Conservation (phyloP, 192 early-diverging fungal species). For the Coemansia sp. region DNA sequence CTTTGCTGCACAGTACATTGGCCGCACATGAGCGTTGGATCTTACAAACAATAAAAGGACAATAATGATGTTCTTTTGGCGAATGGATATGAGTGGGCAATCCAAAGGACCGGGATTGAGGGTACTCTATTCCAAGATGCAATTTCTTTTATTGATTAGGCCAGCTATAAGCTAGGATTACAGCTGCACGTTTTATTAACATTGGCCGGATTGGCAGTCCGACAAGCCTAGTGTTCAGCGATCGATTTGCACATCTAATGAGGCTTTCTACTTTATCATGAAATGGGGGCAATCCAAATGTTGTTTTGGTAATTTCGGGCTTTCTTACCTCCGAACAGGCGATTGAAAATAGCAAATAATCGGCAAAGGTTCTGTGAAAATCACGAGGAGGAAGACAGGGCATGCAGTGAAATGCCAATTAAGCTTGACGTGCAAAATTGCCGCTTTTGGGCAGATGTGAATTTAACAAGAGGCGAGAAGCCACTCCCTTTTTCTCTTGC, state of each 20-base stretch:
- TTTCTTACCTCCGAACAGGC: background rate
- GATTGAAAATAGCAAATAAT: background rate
- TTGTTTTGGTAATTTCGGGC: conserved; percentile 11
- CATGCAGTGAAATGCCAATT: conserved; percentile 5
- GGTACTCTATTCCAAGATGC: background rate
- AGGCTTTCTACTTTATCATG: background rate
- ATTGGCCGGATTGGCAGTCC: background rate
- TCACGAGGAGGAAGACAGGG: background rate
- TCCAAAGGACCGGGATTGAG: background rate
- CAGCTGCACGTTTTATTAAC: conserved; percentile 7
- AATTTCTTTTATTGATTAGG: background rate
- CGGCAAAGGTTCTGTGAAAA: conserved; percentile 1
- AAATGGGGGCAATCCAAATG: background rate
- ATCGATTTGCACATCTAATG: conserved; percentile 8
- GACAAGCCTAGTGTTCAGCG: conserved; percentile 3
- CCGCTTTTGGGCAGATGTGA: conserved; percentile 7
- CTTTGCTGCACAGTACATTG: background rate
- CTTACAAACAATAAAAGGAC: too few species aligned
- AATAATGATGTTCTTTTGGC: too few species aligned
- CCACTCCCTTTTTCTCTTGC: background rate
- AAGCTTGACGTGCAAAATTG: conserved; percentile 8
- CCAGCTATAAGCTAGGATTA: background rate
- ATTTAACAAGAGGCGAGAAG: background rate
- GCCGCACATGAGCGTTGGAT: too few species aligned
- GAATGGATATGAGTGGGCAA: background rate